These are phyloP conservation scores for Rhododendron ovatum DNA, from an alignment of 148 eudicot genomes.

Conservation along the genomic window DNA sequence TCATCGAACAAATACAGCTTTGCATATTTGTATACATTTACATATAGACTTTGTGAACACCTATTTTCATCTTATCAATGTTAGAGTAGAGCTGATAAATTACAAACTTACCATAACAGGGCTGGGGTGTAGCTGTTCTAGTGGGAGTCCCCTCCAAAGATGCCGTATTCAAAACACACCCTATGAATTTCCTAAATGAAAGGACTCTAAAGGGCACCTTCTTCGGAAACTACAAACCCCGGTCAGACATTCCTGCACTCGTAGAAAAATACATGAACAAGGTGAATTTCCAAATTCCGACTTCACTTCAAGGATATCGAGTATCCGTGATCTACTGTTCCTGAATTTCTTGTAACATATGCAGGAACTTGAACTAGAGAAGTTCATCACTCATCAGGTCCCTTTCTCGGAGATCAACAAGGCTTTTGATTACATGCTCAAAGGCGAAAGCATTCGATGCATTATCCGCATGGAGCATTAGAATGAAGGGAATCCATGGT, in stretches of 20 bases:
- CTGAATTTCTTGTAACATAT: not conserved
- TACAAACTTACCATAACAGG: constrained; percentile 27
- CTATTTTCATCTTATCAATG: not conserved
- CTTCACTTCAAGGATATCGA: not conserved
- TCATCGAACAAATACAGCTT: not conserved
- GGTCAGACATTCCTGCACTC: constrained; percentile 55
- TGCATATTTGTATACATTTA: not conserved
- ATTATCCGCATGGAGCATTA: constrained; percentile 15
- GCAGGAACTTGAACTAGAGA: constrained; percentile 22
- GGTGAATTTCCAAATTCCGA: constrained; percentile 17
- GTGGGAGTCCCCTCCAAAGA: constrained; percentile 81
- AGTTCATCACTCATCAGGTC: constrained; percentile 49
- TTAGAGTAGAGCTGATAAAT: not conserved
- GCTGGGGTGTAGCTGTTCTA: constrained; percentile 91
- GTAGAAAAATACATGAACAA: constrained; percentile 77
- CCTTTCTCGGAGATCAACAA: constrained; percentile 52
- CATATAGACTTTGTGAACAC: not conserved
- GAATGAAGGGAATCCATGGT: not conserved
- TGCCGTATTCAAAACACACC: constrained; percentile 66
- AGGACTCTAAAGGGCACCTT: constrained; percentile 87
- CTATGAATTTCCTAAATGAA: constrained; percentile 21
- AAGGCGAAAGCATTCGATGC: constrained; percentile 29
- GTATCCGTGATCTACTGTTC: not conserved
- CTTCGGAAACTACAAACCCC: constrained; percentile 83
- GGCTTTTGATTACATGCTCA: constrained; percentile 54